A percentile compares a stretch with the other conserved stretches of the same genome.
phyloP scores from a whole-genome alignment of 73 alveolate genomes.

The Tetrahymena borealis region DNA sequence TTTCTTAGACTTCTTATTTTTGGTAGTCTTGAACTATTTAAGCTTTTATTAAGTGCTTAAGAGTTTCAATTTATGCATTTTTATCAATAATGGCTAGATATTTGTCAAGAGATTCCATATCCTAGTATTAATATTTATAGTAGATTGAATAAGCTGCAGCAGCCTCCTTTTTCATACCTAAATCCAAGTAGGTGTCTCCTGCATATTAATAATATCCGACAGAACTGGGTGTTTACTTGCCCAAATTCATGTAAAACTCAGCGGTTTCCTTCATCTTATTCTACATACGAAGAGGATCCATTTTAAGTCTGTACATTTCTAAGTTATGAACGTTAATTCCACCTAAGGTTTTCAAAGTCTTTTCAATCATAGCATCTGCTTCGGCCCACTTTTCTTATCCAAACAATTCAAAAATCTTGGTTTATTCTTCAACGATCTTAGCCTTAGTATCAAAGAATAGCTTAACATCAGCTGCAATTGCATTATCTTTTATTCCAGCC shows the following conservation, averaged over 20 bases:
- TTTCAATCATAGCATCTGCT: not conserved
- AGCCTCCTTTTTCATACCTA: not conserved
- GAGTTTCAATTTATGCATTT: not conserved
- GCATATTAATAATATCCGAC: not conserved
- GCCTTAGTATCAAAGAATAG: not conserved
- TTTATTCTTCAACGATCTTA: not conserved
- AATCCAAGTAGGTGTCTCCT: not conserved
- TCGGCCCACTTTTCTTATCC: not conserved
- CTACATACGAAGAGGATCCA: not conserved
- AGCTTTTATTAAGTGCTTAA: not conserved
- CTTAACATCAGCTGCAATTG: not conserved
- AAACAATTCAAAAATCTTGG: not conserved
- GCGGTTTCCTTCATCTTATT: not conserved
- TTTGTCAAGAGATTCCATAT: not conserved
- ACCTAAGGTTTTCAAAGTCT: not conserved
- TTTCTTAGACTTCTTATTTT: not conserved
- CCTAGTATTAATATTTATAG: not conserved
- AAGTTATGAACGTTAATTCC: not conserved
- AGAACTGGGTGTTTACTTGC: not conserved
- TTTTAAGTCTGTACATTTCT: not conserved
- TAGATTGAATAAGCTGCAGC: not conserved
- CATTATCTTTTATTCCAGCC: not conserved
- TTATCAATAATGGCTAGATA: not conserved
- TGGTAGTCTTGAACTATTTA: not conserved
- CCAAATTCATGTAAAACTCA: not conserved